Base-by-base conservation (phyloP, 495 filamentous ascomycete genomes). In the Amorphotheca resinae region DNA sequence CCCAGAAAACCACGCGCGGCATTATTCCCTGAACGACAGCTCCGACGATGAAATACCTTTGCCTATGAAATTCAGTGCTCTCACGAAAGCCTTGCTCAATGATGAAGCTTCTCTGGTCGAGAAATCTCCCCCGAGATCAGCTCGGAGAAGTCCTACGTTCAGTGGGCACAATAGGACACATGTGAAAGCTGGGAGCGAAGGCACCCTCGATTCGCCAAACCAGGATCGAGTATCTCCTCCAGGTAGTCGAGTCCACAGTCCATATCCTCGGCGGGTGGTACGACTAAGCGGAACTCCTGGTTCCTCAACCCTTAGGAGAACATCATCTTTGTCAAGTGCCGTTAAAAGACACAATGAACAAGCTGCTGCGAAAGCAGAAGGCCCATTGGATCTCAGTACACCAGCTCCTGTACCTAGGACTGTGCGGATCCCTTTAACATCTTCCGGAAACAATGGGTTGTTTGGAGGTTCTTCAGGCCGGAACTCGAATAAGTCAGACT, bases 31-130 rank as follows among this genome's bases (percentile, higher is more conserved):
- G 16, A 52, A 56, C 23, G 82, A 87, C 53, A 87, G 81, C 62
- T 86, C 82, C 14, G 83, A 88, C 53, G 82, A 86, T 44, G 77
- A 81, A 49, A 67, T 72, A 6, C 74, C 73, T 16, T 67, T 77
- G 18, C 81, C 80, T 58, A 82, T 84, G 60, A 84, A 82, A 58
- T 77, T 86, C 53, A 87, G 82, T 52, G 83, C 83, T 25, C 70
- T 82, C 26, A 84, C 82, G 7, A 86, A 85, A 52, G 82, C 81
- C 17, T 63, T 88, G 9, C 64, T 88, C 5, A 76, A 80, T 42
- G 79, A 79, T 50, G 74, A 76, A 38, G 72, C 71, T 9, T 58
- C 71, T 42, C 45, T 60, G 31, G 48, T 64, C 12, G 68, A 67
- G 17, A 62, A 60, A n/a, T 61, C 64, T 4, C 44, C 48, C 14